Conservation (phyloP, 352 stramenopile species). For the Phytophthora litchii region DNA sequence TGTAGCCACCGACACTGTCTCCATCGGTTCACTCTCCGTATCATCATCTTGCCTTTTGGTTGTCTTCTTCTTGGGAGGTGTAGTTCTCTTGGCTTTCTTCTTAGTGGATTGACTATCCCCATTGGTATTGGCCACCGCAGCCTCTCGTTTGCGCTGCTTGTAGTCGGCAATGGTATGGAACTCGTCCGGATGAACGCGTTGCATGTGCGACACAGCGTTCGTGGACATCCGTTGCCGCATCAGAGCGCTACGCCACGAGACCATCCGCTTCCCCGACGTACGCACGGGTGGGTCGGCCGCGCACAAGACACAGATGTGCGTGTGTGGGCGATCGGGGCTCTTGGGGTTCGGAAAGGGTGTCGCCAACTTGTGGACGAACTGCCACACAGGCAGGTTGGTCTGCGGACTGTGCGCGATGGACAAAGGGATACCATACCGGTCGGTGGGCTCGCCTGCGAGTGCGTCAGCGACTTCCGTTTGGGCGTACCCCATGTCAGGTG, state of each 20-base stretch:
- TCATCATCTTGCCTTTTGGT: slow-evolving; percentile 3
- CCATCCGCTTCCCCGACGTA: slow-evolving; percentile 1
- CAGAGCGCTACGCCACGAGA: slow-evolving; percentile 32
- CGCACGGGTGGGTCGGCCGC: slow-evolving; percentile 12
- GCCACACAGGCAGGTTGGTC: slow-evolving; percentile 42
- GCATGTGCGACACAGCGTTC: slow-evolving; percentile 42
- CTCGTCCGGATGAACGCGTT: slow-evolving; percentile 35
- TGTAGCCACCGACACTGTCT: background rate
- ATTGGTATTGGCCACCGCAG: slow-evolving; percentile 2
- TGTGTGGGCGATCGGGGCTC: slow-evolving; percentile 25
- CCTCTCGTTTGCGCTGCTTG: slow-evolving; percentile 28
- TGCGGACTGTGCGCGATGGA: slow-evolving; percentile 31
- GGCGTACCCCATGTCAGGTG: background rate
- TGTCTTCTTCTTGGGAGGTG: slow-evolving; percentile 10
- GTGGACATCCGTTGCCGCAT: slow-evolving; percentile 51
- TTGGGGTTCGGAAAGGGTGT: slow-evolving; percentile 28
- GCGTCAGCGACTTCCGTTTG: slow-evolving; percentile 9
- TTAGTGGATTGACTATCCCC: slow-evolving; percentile 8
- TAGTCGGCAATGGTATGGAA: slow-evolving; percentile 26
- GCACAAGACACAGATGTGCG: slow-evolving; percentile 46
- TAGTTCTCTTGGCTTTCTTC: slow-evolving; percentile 20
- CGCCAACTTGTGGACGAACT: slow-evolving; percentile 39
- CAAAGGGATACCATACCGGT: slow-evolving; percentile 35
- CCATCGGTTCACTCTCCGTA: background rate
- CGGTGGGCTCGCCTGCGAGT: slow-evolving; percentile 14